Percentiles rank a stretch among this genome's conserved stretches.
phyloP scores from a whole-genome alignment of 805 yeast genomes.

The Candida chauliodis region DNA sequence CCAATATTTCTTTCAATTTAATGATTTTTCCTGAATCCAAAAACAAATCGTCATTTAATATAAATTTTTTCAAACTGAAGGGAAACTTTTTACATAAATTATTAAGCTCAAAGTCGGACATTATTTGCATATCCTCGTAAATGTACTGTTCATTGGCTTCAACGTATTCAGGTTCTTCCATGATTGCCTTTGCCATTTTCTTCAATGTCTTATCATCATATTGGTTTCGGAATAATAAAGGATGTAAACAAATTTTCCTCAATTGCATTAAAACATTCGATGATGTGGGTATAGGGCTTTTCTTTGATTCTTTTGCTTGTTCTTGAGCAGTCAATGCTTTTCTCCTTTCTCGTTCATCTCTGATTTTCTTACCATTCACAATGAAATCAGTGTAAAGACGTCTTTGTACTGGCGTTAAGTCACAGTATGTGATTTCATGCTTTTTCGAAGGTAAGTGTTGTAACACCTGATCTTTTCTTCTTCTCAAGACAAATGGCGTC shows the following conservation, averaged over 20 bases:
- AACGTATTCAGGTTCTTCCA: constrained; percentile 75
- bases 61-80: constrained; percentile 51
- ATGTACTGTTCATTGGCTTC: constrained; percentile 77
- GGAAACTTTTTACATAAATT: constrained; percentile 71
- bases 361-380: constrained; percentile 36
- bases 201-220: constrained; percentile 55
- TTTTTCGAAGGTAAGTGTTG: constrained; percentile 80
- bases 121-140: constrained; percentile 89
- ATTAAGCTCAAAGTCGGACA: constrained; percentile 89
- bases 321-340: constrained; percentile 33
- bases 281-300: constrained; percentile 38
- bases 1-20: constrained; percentile 54
- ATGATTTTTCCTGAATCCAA: constrained; percentile 73
- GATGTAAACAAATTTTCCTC: constrained; percentile 92
- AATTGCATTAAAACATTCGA: constrained; percentile 81
- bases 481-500: constrained; percentile 93
- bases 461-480: constrained; percentile 89
- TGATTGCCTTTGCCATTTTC: constrained; percentile 73
- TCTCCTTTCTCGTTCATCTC: constrained; percentile 43
- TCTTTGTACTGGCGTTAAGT: constrained; percentile 52
- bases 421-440: constrained; percentile 63
- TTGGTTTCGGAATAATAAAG: constrained; percentile 69
- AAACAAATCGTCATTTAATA: constrained; percentile 53
- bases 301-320: constrained; percentile 26
- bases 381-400: constrained; percentile 62